Evolutionary conservation across 129 eudicot genomes (phyloP).

Genomic region (sunflower (Helianthus annuus)): DNA sequence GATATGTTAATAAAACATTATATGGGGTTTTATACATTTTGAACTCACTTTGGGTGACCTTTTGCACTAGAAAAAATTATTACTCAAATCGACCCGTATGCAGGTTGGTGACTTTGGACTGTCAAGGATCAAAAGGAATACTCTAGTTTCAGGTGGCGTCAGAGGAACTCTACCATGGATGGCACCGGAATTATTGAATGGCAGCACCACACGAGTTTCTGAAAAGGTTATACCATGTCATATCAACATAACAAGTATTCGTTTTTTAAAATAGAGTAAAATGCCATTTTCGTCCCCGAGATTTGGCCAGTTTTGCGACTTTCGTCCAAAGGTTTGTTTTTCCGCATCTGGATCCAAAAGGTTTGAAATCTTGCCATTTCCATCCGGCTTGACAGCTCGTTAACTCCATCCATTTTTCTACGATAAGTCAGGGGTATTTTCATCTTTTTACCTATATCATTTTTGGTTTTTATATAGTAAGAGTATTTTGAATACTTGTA

Average conservation of each 20-base stretch:
- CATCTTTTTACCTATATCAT: no score
- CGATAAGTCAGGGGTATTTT: no score
- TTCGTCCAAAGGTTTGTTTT: no score
- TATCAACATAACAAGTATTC: background rate
- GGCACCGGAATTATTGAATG: conserved; percentile 89
- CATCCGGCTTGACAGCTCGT: no score
- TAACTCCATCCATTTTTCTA: no score
- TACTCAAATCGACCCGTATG: conserved; percentile 8
- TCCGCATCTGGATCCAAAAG: no score
- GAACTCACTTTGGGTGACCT: background rate
- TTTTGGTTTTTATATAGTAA: no score
- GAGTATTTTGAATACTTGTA: no score
- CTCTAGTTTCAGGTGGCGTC: conserved; percentile 88
- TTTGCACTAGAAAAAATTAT: background rate
- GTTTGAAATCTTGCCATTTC: no score
- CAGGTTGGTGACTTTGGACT: conserved; percentile 95
- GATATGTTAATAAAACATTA: background rate
- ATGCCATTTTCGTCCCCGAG: no score
- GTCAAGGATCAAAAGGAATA: conserved; percentile 79
- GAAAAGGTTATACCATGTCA: conserved; percentile 56
- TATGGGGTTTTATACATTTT: background rate
- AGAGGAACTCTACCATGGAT: conserved; percentile 91
- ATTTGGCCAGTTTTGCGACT: no score
- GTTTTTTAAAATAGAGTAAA: background rate
- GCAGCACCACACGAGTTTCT: conserved; percentile 72